Evolutionary conservation across 2,329 filamentous ascomycete genomes (phyloP).

Genomic region (Talaromyces sp.): DNA sequence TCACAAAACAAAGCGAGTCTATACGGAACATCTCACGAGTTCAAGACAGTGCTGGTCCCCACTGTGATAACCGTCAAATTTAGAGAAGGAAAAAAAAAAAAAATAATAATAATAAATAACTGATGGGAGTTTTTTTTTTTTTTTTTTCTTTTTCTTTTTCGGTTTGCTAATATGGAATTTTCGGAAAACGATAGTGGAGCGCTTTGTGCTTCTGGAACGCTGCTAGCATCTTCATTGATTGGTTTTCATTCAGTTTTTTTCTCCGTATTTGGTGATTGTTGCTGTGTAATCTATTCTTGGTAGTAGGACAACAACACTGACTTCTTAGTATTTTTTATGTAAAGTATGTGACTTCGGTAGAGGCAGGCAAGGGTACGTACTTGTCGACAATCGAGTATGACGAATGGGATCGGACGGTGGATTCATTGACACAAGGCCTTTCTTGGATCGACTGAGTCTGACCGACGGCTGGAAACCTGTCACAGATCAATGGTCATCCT

Average conservation of each 20-base stretch:
- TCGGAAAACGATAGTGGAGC: not conserved
- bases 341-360: not conserved
- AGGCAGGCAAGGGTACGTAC: not conserved
- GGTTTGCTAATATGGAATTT: not conserved
- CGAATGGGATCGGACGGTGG: not conserved
- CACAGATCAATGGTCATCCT: not conserved
- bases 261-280: not conserved
- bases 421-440: not conserved
- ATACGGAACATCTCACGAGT: not conserved
- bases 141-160: not conserved
- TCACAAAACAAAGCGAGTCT: not conserved
- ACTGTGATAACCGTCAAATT: not conserved
- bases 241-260: not conserved
- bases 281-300: not conserved
- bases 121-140: not conserved
- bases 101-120: too few relatives aligned
- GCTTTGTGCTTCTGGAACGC: slow-evolving; percentile 3
- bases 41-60: not conserved
- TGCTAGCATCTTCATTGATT: not conserved
- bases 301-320: not conserved
- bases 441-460: not conserved
- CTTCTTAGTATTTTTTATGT: not conserved
- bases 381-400: not conserved
- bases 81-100: too few relatives aligned
- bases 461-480: not conserved